These are phyloP conservation scores for Linum tenue DNA, from an alignment of 345 rosid species.

Conservation along the genomic window DNA sequence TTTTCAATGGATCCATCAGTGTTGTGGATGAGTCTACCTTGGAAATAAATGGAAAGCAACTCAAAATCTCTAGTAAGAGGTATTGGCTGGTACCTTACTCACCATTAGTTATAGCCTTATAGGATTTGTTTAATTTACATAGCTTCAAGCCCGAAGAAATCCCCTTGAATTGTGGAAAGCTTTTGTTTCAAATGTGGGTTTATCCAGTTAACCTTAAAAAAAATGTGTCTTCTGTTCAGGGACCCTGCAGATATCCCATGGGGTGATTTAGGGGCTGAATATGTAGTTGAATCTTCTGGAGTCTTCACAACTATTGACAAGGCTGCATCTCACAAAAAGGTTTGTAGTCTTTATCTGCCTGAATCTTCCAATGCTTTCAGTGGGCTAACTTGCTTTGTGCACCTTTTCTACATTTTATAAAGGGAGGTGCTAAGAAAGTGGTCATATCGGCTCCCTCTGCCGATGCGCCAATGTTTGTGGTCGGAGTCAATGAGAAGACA, in stretches of 20 bases:
- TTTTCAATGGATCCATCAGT: constrained; percentile 56
- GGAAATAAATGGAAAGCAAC: constrained; percentile 82
- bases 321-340: constrained; percentile 86
- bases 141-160: background rate
- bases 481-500: constrained; percentile 86
- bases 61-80: constrained; percentile 74
- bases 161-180: background rate
- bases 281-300: constrained; percentile 93
- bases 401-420: constrained; percentile 4
- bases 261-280: constrained; percentile 88
- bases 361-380: no score
- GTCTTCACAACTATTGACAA: constrained; percentile 77
- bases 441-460: constrained; percentile 98
- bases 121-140: background rate
- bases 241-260: constrained; percentile 96
- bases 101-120: background rate
- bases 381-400: background rate
- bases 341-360: constrained; percentile 10
- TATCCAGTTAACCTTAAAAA: constrained; percentile 6
- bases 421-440: constrained; percentile 98
- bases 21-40: constrained; percentile 75
- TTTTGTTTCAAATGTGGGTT: background rate
- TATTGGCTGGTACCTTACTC: constrained; percentile 10
- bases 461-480: constrained; percentile 99
- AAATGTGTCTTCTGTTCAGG: constrained; percentile 29